A percentile compares a stretch with the other conserved stretches of the same genome.
Evolutionary conservation across 371 early-diverging fungal species (phyloP).

Genomic region (Furculomyces boomerangus): DNA sequence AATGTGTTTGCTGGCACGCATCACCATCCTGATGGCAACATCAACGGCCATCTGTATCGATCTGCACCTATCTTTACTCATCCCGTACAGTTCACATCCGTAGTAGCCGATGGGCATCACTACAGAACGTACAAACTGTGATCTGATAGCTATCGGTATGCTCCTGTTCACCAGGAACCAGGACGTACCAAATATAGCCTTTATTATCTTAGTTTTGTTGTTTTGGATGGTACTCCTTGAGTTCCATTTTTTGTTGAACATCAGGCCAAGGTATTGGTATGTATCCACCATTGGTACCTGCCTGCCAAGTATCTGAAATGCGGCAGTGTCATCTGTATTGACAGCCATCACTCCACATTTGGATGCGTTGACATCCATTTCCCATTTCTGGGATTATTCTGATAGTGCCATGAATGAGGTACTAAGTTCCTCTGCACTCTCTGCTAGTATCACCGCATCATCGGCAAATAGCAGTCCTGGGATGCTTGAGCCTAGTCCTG

Average conservation of each 20-base stretch:
- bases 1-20: neutral
- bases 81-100: neutral
- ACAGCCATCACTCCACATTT: neutral
- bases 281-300: neutral
- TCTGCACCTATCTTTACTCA: neutral
- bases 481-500: neutral
- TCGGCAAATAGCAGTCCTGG: neutral
- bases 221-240: neutral
- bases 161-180: neutral
- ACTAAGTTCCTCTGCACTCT: neutral
- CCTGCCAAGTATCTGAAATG: neutral
- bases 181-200: neutral
- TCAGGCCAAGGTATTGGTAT: neutral
- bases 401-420: neutral
- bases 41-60: neutral
- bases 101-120: neutral
- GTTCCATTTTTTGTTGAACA: neutral
- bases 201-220: neutral
- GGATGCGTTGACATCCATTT: neutral
- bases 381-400: neutral
- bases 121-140: neutral
- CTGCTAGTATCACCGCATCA: neutral
- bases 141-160: neutral
- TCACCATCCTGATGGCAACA: neutral
- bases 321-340: neutral